These are phyloP conservation scores for Sequoia sempervirens DNA, from an alignment of 75 land plant genomes.

Conservation along the genomic window DNA sequence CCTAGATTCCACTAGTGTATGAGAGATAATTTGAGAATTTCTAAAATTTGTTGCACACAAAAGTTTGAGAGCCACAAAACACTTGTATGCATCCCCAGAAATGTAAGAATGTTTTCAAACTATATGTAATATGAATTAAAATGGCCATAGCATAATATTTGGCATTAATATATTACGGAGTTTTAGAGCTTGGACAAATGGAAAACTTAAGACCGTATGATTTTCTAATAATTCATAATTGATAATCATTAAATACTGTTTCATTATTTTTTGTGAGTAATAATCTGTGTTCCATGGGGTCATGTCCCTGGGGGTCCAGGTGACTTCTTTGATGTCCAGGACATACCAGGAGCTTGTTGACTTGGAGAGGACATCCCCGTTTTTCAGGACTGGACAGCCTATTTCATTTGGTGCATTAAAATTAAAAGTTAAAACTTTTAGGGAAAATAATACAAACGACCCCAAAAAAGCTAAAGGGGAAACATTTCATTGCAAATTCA, in stretches of 20 bases:
- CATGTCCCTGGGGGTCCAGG: too few species aligned
- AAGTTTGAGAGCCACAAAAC: neutral
- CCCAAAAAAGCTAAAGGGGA: too few species aligned
- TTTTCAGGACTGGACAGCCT: too few species aligned
- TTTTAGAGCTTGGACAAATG: neutral
- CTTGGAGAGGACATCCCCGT: too few species aligned
- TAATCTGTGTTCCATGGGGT: neutral
- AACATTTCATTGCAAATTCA: too few species aligned
- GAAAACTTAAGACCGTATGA: neutral
- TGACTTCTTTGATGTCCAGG: too few species aligned
- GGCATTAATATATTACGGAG: neutral
- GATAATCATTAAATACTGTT: neutral
- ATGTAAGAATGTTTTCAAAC: neutral
- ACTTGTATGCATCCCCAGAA: neutral
- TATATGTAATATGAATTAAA: neutral
- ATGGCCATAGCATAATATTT: neutral
- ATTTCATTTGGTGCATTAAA: too few species aligned
- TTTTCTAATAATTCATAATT: neutral
- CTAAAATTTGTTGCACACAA: too few species aligned
- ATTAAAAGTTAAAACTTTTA: too few species aligned
- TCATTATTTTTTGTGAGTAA: neutral
- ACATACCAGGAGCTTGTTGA: too few species aligned
- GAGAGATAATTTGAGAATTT: neutral
- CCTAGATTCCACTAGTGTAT: neutral
- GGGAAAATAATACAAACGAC: too few species aligned